Base-by-base conservation (phyloP, 495 filamentous ascomycete species). In the Trichoderma orchidacearum region DNA sequence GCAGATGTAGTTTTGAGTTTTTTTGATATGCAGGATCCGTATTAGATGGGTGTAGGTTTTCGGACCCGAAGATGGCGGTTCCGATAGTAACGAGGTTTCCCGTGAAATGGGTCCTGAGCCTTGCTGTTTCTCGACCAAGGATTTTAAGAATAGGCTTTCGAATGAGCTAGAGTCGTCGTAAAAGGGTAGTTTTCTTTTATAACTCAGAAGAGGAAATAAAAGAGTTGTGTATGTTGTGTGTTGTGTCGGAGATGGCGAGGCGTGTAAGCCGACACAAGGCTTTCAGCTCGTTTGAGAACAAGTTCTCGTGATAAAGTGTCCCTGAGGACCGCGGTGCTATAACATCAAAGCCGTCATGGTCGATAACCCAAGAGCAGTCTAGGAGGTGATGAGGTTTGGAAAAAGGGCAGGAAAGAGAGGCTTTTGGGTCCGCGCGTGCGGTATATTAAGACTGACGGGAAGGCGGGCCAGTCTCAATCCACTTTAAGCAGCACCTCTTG, bases 291-390 rank as follows among this genome's bases (percentile, higher is more conserved):
- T 8, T 18, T 17, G 41, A 48, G 41, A 48, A 48, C 41, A 31
- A 30, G 51, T n/a, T 53, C 27, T 53, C 51, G 27, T 30, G 15
- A 63, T 52, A 66, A 56, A 54, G 61, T 72, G 77, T 78, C 76
- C 77, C 76, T 78, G 74, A 64, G 76, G 75, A 80, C 76, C 68
- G 75, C 66, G 59, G 64, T 67, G 78, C 75, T 81, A 81, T 81
- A 79, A 81, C 59, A 60, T 65, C 45, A 66, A 59, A 60, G 63
- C 62, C 76, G 27, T 30, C 51, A 53, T 53, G 13, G n/a, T 53
- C 51, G 27, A 32, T 53, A 53, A 7, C 51, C 15, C 18, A 31
- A 23, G 51, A 53, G 30, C 27, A 53, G 27, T 25, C 5, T 9
- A 48, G 41, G 41, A 9, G 27, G 41, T 48, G 41, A n/a, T n/a